Percentiles rank a stretch among this genome's conserved stretches.
These are phyloP conservation scores for Globisporangium barbulae DNA, from an alignment of 352 stramenopile genomes.

Conservation along the genomic window DNA sequence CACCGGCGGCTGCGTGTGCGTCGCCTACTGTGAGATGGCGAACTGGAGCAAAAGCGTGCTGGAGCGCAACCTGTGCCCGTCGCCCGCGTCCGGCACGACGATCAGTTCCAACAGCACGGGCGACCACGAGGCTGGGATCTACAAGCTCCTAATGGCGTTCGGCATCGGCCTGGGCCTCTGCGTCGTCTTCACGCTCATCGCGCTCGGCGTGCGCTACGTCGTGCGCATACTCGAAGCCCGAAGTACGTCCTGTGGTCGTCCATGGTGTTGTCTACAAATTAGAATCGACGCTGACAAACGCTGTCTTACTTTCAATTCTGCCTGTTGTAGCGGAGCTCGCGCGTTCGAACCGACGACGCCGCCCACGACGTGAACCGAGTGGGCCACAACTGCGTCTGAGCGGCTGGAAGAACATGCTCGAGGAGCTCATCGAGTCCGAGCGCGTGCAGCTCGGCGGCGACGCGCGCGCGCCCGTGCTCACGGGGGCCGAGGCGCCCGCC, in stretches of 20 bases:
- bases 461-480: neutral
- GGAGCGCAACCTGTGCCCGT: neutral
- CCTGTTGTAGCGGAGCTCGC: neutral
- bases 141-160: conserved; percentile 11
- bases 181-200: conserved; percentile 4
- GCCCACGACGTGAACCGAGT: conserved; percentile 19
- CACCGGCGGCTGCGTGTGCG: conserved; percentile 35
- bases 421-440: conserved; percentile 47
- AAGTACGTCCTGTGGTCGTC: neutral
- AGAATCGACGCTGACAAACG: neutral
- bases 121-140: neutral
- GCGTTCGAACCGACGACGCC: conserved; percentile 11
- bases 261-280: neutral
- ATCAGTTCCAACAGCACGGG: neutral
- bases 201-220: conserved; percentile 4
- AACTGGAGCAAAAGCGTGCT: conserved; percentile 25
- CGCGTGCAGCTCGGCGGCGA: conserved; percentile 21
- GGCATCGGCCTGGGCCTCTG: conserved; percentile 9
- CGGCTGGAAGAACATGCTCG: conserved; percentile 47
- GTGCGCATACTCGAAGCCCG: conserved; percentile 6
- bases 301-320: neutral
- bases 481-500: neutral
- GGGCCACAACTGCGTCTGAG: conserved; percentile 41
- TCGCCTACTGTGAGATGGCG: conserved; percentile 29
- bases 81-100: neutral